Base-by-base conservation (phyloP, 495 filamentous ascomycete species). In the Aspergillus haitiensis region DNA sequence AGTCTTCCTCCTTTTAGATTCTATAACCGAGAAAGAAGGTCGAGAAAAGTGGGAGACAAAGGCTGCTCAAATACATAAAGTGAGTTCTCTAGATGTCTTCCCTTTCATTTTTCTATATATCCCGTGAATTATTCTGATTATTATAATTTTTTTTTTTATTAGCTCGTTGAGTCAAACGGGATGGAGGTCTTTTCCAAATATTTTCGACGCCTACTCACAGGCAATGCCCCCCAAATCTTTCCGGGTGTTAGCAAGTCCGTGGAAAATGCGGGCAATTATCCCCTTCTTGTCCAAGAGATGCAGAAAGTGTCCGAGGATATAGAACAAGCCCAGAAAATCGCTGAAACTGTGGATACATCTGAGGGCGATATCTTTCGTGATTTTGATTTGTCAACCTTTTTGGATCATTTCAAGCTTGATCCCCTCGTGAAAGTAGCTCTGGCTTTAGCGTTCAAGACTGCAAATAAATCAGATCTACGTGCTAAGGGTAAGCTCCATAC, bases 181-280 rank as follows among this genome's bases (percentile, higher is more conserved):
- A 97, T 97, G 92, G 93, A 96, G 79, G 91, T 94, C 64, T 97
- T 89, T 74, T 83, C 87, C 37, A 95, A 88, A 78, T 97, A 93
- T 74, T 95, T 97, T 75, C 86, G 88, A 70, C 90, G 92, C 70
- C 81, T 97, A 67, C 82, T 97, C 55, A 87, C 84, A 71, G 84
- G 84, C 68, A 96, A 95, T 82, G 88, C 91, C 59, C 79, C 86
- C 52, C 88, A 91, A 63, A 92, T 97, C 54, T 97, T 96, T 69
- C 86, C 90, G 7, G 82, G 86, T 37, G 73, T 84, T 39, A 89
- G 82, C 66, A 82, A 91, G 70, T 79, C 83, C 51, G 82, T 85
- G 56, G 83, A 89, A 53, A 89, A 87, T 77, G 79, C 88, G 15
- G 86, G 86, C 55, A 95, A 89, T 65, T 92, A 94, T 65, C 86